Evolutionary conservation across 805 yeast genomes (phyloP), one percentile per base, ranked within the genome.

Genomic region (Jamesozyma lodderae): DNA sequence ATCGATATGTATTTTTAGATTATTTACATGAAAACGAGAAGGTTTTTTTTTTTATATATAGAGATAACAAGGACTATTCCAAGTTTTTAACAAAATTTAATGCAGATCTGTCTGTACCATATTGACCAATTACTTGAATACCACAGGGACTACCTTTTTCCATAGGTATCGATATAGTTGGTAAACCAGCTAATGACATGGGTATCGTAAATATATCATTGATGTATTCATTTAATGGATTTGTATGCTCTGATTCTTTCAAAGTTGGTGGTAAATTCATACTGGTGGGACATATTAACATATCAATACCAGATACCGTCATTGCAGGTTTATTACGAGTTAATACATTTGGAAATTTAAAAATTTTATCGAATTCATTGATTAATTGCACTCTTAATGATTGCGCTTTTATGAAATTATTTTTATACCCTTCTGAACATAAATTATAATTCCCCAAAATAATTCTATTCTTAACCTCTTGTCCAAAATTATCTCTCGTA

Each of bases 121-220:
- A 81, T 55, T 90, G 97, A 1, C 88, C 94, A 53, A 80, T 72
- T 2, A 92, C 47, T 54, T 94, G 97, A 20, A 92, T 64, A 0
- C 95, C 95, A 23, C 27, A 29, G 1, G 61, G 59, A 1, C 61
- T 58, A 2, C 51, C 51, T 4, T 40, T 27, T 5, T 45, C 51
- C 48, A 70, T 68, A 0, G 99, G 99, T 2, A 88, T 63, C 1
- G 81, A 72, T 9, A 90, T 69, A 0, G 95, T 75, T 1, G 99
- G 99, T 2, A 90, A 57, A 0, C 97, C 97, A 0, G 95, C 94
- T 41, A 94, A 61, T 1, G 95, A 87, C 29, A 92, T 82, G 0
- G 98, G 96, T 4, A 87, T 81, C 0, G 96, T 85, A 40, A 87
- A 69, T 0, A 82, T 75, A 59, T 92, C 99, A 57, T 86, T 83